These are phyloP conservation scores for Agrocybe praecox DNA, from an alignment of 768 basidiomycete genomes.

Conservation along the genomic window DNA sequence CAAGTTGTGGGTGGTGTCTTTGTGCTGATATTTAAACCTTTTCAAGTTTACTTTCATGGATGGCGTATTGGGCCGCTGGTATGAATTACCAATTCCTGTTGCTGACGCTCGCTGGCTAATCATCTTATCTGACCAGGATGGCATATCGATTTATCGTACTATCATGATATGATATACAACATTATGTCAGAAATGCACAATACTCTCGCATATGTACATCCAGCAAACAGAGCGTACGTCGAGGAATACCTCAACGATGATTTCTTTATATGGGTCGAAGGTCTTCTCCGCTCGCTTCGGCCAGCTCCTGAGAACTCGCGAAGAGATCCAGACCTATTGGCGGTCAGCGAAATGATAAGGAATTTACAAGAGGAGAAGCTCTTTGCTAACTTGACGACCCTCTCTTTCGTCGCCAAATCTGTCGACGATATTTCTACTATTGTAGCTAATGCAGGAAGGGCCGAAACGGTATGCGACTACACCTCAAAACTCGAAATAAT, in stretches of 20 bases:
- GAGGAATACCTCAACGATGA: conserved; percentile 9
- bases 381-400: too few species aligned
- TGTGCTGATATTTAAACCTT: not conserved
- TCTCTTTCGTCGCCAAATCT: too few species aligned
- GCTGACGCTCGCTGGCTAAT: not conserved
- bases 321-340: conserved; percentile 1
- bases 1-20: not conserved
- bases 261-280: conserved; percentile 3
- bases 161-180: conserved; percentile 6
- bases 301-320: not conserved
- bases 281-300: conserved; percentile 7
- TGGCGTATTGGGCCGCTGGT: conserved; percentile 31
- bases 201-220: conserved; percentile 1
- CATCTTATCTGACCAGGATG: conserved; percentile 1
- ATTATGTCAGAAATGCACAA: conserved; percentile 8
- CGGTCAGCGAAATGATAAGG: too few species aligned
- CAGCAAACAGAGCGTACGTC: conserved; percentile 6
- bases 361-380: too few species aligned
- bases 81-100: not conserved
- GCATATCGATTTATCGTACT: conserved; percentile 7
- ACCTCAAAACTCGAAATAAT: not conserved
- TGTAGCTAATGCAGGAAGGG: not conserved
- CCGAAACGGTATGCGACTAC: not conserved
- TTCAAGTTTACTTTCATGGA: conserved; percentile 27
- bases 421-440: not conserved